Percentiles rank a stretch among this genome's conserved stretches.
Evolutionary conservation across 2,329 filamentous ascomycete genomes (phyloP).

Genomic region (Septoria linicola): DNA sequence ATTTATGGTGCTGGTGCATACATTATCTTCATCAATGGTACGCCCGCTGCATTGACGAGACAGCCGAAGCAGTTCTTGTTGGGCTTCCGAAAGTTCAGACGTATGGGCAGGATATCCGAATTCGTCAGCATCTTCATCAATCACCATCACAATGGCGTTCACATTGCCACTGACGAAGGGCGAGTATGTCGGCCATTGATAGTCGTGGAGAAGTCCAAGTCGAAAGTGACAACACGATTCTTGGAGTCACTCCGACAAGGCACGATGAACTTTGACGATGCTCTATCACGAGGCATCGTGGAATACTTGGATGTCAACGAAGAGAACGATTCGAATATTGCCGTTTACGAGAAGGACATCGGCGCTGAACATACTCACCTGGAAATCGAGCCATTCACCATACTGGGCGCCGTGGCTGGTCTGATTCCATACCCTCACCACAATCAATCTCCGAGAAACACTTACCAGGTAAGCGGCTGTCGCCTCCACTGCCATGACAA

Average conservation of each 20-base stretch:
- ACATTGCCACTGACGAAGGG: constrained; percentile 87
- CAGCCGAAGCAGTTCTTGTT: constrained; percentile 83
- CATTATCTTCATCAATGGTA: constrained; percentile 93
- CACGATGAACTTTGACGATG: constrained; percentile 88
- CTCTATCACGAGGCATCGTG: constrained; percentile 82
- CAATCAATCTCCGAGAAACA: constrained; percentile 97
- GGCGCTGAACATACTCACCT: constrained; percentile 83
- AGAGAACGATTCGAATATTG: constrained; percentile 93
- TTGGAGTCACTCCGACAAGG: constrained; percentile 79
- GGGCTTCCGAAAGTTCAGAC: constrained; percentile 80
- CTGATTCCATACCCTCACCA: constrained; percentile 98
- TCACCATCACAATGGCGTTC: constrained; percentile 26
- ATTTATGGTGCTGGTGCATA: constrained; percentile 83
- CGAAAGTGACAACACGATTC: constrained; percentile 76
- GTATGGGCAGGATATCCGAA: constrained; percentile 88
- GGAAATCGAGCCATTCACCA: constrained; percentile 97
- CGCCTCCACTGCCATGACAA: background rate
- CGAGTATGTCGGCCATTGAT: constrained; percentile 95
- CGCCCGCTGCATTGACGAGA: constrained; percentile 81
- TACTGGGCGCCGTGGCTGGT: constrained; percentile 91
- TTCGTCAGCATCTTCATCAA: constrained; percentile 63
- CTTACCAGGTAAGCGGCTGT: constrained; percentile 54
- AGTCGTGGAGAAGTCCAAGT: constrained; percentile 83
- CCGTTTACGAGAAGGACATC: constrained; percentile 83
- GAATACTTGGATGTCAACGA: constrained; percentile 99